Base-by-base conservation (phyloP, 768 basidiomycete species). In the Rhizopogon vesiculosus region DNA sequence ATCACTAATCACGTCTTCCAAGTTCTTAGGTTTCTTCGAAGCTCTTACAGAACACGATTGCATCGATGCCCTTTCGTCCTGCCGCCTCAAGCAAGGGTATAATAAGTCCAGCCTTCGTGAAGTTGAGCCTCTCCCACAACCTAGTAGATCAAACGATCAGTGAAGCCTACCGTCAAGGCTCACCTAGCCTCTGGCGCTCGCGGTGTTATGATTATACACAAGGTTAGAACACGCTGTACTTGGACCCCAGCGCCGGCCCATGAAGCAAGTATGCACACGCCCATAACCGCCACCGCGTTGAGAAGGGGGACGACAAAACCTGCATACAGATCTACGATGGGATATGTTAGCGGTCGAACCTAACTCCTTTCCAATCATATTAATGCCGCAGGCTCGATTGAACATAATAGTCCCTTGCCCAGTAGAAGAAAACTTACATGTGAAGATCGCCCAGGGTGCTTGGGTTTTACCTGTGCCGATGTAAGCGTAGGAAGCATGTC, bases 381-480 rank as follows among this genome's bases (percentile, higher is more conserved):
- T 15, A 35, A 49, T 22, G 19, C 48, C 35, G 22, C 35, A 35
- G 33, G 16, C 6, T 33, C 10, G 12, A 3, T 12, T 22, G 33
- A 19, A 41, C n/a, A 41, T 7, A 7, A 41, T 41, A 41, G 9
- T 49, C 48, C 48, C 48, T 38, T 49, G 48, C 48, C 48, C 35
- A 49, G 9, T 7, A 5, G 33, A 38, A 38, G 39, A 31, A 56
- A 25, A 82, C 90, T 75, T 65, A 90, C 93, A 79, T 93, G 93
- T 42, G 89, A 91, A 8, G 89, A 92, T 58, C 92, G 78, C 41
- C 91, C 91, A 7, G 92, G 93, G 72, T 94, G 95, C 65, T 94
- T 94, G 38, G 89, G 89, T 70, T 91, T 91, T 50, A 91, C 77
- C 86, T 85, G 56, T 25, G 9, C 22, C 29, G 29, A 42, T 18